Conservation (phyloP, 1,139 yeast species). For the Suhomyces bokatorum region DNA sequence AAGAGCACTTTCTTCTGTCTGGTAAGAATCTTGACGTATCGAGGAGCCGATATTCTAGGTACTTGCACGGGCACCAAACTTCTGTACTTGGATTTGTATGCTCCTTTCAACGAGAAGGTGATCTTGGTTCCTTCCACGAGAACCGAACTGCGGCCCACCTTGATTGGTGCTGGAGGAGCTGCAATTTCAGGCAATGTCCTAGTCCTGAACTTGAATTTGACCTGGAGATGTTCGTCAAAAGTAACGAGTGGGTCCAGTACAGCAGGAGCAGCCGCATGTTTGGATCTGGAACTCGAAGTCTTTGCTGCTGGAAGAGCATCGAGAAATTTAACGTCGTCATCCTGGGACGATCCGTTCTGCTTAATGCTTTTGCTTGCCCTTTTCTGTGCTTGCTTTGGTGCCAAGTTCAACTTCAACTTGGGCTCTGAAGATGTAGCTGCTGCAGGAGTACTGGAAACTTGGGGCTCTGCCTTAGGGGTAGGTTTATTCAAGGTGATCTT, state of each 20-base stretch:
- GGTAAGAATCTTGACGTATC: constrained; percentile 33
- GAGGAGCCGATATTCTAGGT: constrained; percentile 7
- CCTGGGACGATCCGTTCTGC: not conserved
- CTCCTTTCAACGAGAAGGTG: constrained; percentile 12
- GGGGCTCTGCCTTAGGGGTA: constrained; percentile 2
- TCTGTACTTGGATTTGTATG: constrained; percentile 10
- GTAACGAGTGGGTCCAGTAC: constrained; percentile 7
- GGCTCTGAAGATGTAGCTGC: constrained; percentile 17
- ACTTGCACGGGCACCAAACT: constrained; percentile 5
- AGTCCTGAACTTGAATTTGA: constrained; percentile 19
- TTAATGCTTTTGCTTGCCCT: constrained; percentile 6
- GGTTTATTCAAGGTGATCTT: constrained; percentile 12
- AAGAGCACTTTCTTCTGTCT: constrained; percentile 22
- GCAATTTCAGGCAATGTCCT: constrained; percentile 1
- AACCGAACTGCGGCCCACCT: constrained; percentile 12
- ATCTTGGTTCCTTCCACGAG: constrained; percentile 13
- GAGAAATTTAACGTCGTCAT: not conserved
- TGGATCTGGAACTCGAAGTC: not conserved
- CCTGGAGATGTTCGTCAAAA: constrained; percentile 5
- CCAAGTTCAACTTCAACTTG: constrained; percentile 21
- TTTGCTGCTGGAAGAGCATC: not conserved
- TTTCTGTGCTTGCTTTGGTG: constrained; percentile 7
- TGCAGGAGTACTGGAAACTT: constrained; percentile 9
- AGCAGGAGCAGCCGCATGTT: not conserved
- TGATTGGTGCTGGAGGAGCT: constrained; percentile 4